Conservation (phyloP, 805 yeast genomes). For the Vanderwaltozyma polyspora region DNA sequence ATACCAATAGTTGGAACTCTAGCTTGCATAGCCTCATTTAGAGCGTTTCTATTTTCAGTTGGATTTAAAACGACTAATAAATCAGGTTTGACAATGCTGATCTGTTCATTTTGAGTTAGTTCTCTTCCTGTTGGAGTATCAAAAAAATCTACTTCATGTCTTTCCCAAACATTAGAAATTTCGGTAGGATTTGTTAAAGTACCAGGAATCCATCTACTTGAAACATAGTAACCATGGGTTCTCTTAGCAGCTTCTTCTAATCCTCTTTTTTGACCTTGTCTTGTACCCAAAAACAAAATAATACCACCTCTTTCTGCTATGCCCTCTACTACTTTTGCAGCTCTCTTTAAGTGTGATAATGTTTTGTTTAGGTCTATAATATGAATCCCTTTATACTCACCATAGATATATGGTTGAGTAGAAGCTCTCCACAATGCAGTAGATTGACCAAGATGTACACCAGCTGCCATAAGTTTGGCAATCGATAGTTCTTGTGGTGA, state of each 20-base stretch:
- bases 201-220: conserved; percentile 89
- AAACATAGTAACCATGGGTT: conserved; percentile 68
- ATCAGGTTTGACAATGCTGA: conserved; percentile 70
- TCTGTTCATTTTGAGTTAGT: conserved; percentile 39
- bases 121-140: conserved; percentile 56
- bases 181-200: conserved; percentile 76
- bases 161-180: conserved; percentile 46
- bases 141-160: conserved; percentile 65
- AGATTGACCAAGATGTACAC: conserved; percentile 93
- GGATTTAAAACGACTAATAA: conserved; percentile 80
- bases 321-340: conserved; percentile 75
- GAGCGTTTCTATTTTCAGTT: conserved; percentile 66
- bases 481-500: conserved; percentile 48
- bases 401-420: conserved; percentile 79
- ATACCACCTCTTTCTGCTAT: conserved; percentile 78
- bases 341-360: conserved; percentile 59
- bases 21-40: conserved; percentile 69
- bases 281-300: conserved; percentile 74
- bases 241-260: conserved; percentile 72
- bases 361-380: conserved; percentile 87
- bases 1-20: conserved; percentile 90
- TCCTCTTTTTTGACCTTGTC: conserved; percentile 62
- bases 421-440: conserved; percentile 64
- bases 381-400: conserved; percentile 83
- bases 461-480: conserved; percentile 72